Base-by-base conservation (phyloP, 179 eudicot species). In the Vitellaria paradoxa region DNA sequence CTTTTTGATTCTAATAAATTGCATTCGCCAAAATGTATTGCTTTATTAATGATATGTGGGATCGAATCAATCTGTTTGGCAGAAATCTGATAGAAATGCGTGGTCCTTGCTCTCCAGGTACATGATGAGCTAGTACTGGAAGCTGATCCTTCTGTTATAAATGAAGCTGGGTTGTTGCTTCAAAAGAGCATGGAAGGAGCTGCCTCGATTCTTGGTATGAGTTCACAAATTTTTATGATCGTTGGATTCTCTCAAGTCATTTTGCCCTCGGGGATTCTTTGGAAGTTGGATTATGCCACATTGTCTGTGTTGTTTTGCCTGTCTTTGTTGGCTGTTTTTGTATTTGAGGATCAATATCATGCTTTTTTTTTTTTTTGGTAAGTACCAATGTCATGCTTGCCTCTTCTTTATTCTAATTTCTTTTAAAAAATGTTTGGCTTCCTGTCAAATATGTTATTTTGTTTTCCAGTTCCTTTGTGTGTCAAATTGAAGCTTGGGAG, bases 61-160 rank as follows among this genome's bases (percentile, higher is more conserved):
- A 52, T 52, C 3, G 15, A 30, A 11, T 56, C 6, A 21, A n/a
- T 17, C 17, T 56, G 20, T 60, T 23, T 83, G 66, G n/a, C 55
- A 26, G 57, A 30, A 24, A 76, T 76, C 9, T 40, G 47, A 21
- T 24, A 65, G 26, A 50, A 61, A 12, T 55, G 30, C 40, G 62
- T 65, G 26, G 11, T 18, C n/a, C 76, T 57, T 76, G 55, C 56
- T 76, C 37, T 77, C 13, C 84, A 96, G 99, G 97, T 96, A 65
- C 99, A 96, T 79, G 99, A 93, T 82, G 99, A 96, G 81, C 80
- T 96, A 70, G 97, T 96, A 69, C 74, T 96, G 80, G 99, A 96
- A 86, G 93, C 89, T 72, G 98, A 96, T 84, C 89, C 97, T 57
- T 87, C 89, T 9, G 85, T 92, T 75, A 68, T 86, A 63, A 86